Base-by-base conservation (phyloP, 768 basidiomycete species). In the Suillus alpinus region DNA sequence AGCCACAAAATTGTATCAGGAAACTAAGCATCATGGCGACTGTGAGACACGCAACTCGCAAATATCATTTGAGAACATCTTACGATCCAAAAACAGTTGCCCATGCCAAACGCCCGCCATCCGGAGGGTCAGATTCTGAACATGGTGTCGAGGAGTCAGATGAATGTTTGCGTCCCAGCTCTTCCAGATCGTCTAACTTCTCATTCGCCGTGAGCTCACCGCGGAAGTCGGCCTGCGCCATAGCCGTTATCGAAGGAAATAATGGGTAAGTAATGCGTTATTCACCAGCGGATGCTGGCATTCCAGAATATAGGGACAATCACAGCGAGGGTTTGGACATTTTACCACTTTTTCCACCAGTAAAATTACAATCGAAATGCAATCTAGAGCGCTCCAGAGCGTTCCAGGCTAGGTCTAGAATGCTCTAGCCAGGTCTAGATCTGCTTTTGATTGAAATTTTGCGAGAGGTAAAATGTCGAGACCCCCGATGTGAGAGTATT, bases 1-100 rank as follows among this genome's bases (percentile, higher is more conserved):
- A 71, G 34, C 67, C 68, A 60, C 70, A 71, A 50, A 71, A 68
- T 44, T 73, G 71, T 2, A 68, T 52, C 4, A 72, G 56, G 53
- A 69, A 67, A 39, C 68, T 70, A 44, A 23, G 9, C 4, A 57
- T 29, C 10, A n/a, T 31, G 2, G 18, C 16, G 2, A 50, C 31
- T n/a, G 9, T 50, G 29, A 50, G 46, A 16, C 14, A 9, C 1
- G 10, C 29, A 31, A 29, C 18, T 31, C 12, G 31, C n/a, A 10
- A 6, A 50, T 50, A 31, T 10, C 16, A 40, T 59, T 36, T 10
- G 9, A 23, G 6, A 37, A 56, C 26, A 23, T 37, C 50, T 61
- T 32, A 65, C 64, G 50, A 59, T 52, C 59, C 58, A 46, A 55
- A 26, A 14, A 55, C 64, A 55, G 64, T 57, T 13, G 60, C 37